phyloP scores from a whole-genome alignment of 2,329 filamentous ascomycete genomes.

The Colletotrichum spaethianum region DNA sequence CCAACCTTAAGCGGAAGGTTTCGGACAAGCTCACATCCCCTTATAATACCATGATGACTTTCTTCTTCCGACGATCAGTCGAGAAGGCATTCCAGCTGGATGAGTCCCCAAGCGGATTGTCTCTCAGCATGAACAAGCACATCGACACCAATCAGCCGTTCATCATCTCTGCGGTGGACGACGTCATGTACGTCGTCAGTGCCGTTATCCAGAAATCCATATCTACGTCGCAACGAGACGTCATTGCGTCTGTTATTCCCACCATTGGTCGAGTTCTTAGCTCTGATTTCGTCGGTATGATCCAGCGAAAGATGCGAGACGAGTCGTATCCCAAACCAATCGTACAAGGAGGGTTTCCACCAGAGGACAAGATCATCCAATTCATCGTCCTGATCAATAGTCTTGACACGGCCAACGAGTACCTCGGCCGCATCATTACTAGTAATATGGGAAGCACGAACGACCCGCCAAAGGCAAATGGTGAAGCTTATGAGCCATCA shows the following conservation, averaged over 20 bases:
- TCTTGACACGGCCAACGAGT: conserved; percentile 92
- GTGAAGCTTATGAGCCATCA: conserved; percentile 55
- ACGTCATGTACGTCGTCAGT: conserved; percentile 99
- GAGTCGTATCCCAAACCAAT: conserved; percentile 89
- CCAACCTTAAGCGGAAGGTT: conserved; percentile 85
- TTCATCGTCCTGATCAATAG: conserved; percentile 97
- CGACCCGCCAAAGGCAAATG: conserved; percentile 50
- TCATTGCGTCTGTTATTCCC: conserved; percentile 84
- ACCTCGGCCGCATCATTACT: conserved; percentile 87
- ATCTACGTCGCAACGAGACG: conserved; percentile 85
- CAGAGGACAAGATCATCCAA: conserved; percentile 88
- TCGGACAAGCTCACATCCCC: conserved; percentile 80
- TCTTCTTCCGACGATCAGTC: conserved; percentile 96
- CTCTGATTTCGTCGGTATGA: conserved; percentile 95
- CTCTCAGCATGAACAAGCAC: conserved; percentile 79
- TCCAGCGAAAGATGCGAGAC: conserved; percentile 97
- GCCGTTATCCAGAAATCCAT: conserved; percentile 89
- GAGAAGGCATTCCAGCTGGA: conserved; percentile 98
- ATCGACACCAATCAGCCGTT: conserved; percentile 86
- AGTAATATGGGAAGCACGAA: conserved; percentile 69
- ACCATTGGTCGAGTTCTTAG: conserved; percentile 85
- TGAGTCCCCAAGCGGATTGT: conserved; percentile 85
- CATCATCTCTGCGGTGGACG: conserved; percentile 95
- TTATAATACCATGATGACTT: conserved; percentile 93
- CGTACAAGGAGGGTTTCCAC: conserved; percentile 84